Percentiles rank a stretch among this genome's conserved stretches.
Evolutionary conservation across 2,329 filamentous ascomycete species (phyloP).

Genomic region (Madurella mycetomatis): DNA sequence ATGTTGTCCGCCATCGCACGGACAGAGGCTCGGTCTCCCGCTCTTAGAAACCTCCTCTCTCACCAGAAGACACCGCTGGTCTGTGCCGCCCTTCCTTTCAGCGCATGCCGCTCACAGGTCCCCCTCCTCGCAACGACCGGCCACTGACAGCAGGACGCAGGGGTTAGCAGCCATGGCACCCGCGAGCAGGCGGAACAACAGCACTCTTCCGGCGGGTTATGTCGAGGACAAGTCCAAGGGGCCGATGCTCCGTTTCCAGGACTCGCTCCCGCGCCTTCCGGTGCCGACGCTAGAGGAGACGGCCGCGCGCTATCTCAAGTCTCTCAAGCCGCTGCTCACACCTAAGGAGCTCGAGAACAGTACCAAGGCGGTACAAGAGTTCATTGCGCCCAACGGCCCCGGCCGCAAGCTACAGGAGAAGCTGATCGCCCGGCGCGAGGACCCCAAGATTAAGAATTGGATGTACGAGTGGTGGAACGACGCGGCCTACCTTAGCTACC

Average conservation of each 20-base stretch:
- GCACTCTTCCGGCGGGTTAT: slow-evolving; percentile 62
- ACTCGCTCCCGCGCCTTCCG: slow-evolving; percentile 74
- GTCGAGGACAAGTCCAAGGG: slow-evolving; percentile 75
- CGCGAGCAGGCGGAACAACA: slow-evolving; percentile 50
- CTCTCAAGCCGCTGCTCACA: slow-evolving; percentile 69
- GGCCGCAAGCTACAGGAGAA: slow-evolving; percentile 85
- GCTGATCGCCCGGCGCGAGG: slow-evolving; percentile 70
- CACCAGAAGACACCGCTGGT: slow-evolving; percentile 28
- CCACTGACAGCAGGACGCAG: slow-evolving; percentile 16
- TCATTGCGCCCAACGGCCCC: slow-evolving; percentile 78
- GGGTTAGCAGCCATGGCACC: slow-evolving; percentile 48
- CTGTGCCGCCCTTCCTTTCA: slow-evolving; percentile 16
- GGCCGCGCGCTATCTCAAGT: slow-evolving; percentile 73
- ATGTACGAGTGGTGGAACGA: slow-evolving; percentile 98
- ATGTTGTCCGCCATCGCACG: slow-evolving; percentile 36
- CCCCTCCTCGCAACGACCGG: not conserved
- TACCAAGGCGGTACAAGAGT: slow-evolving; percentile 80
- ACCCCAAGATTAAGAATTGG: slow-evolving; percentile 87
- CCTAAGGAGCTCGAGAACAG: slow-evolving; percentile 64
- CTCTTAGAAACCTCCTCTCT: slow-evolving; percentile 28
- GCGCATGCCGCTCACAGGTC: not conserved
- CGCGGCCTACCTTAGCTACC: slow-evolving; percentile 84
- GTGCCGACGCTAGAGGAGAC: slow-evolving; percentile 82
- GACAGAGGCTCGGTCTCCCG: slow-evolving; percentile 34
- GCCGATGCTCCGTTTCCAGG: slow-evolving; percentile 77